Percentiles rank a stretch among this genome's conserved stretches.
Evolutionary conservation across 768 basidiomycete genomes (phyloP).

Genomic region (Amylocystis lapponica): DNA sequence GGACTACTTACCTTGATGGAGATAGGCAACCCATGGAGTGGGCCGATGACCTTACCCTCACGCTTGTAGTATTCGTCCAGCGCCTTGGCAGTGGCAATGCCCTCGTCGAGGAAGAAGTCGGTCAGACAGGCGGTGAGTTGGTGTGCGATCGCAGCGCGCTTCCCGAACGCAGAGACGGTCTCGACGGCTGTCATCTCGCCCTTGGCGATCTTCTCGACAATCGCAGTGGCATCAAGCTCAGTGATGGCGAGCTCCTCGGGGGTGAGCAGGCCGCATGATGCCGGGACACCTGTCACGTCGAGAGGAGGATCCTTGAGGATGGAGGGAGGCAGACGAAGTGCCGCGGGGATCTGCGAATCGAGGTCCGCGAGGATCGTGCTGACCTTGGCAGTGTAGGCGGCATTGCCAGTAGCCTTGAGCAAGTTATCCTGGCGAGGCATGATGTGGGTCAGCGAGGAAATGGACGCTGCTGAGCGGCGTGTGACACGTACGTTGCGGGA

Average conservation of each 20-base stretch:
- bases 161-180: conserved; percentile 38
- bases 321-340: background rate
- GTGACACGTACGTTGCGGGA: too few species aligned
- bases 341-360: background rate
- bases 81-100: conserved; percentile 31
- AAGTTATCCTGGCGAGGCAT: too few species aligned
- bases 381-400: too few species aligned
- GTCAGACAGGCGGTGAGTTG: conserved; percentile 40
- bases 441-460: too few species aligned
- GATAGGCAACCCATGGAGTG: conserved; percentile 36
- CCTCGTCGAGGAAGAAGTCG: conserved; percentile 42
- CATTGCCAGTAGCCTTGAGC: too few species aligned
- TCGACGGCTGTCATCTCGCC: conserved; percentile 32
- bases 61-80: conserved; percentile 34
- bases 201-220: conserved; percentile 23
- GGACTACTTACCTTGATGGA: too few species aligned
- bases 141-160: conserved; percentile 49
- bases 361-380: too few species aligned
- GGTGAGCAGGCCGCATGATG: conserved; percentile 26
- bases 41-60: conserved; percentile 29
- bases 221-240: conserved; percentile 30
- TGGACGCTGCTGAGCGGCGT: too few species aligned
- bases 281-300: conserved; percentile 29
- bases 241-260: conserved; percentile 30
- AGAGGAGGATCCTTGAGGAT: conserved; percentile 7